Base-by-base conservation (phyloP, 1,284 basidiomycete species). In the Ceratobasidium sp. region DNA sequence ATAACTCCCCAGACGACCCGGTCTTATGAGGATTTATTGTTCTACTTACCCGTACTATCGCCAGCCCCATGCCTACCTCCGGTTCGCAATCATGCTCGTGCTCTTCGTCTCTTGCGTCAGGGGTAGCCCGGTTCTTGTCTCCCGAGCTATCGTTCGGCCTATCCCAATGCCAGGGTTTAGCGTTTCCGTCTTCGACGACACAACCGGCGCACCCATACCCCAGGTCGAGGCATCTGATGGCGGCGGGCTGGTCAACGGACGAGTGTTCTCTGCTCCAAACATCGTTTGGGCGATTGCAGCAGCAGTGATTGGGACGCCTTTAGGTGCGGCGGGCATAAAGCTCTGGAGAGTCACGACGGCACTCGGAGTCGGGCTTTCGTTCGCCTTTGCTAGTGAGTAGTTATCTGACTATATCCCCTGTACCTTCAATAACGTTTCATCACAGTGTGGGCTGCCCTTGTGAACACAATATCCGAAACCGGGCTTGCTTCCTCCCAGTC, bases 311-410 rank as follows among this genome's bases (percentile, higher is more conserved):
- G 71, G 71, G 40, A 22, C 54, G 9, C 71, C 71, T n/a, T 37
- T 74, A 25, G 49, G 71, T 25, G 49, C 43, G 29, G 59, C 71
- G 11, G 71, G 71, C 19, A 61, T 65, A n/a, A 74, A 32, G 37
- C 59, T 74, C 11, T 65, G 71, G 59, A 74, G 71, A 25, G n/a
- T 74, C 22, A 74, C 71, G 19, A 74, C 59, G 13, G 59, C 71
- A 37, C 61, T 74, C 22, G 71, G 71, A 43, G 43, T 29, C 1
- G 71, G 71, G 2, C 59, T 74, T n/a, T 51, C 52, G n/a, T 40
- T 74, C 19, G 71, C 71, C 6, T 74, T 74, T 65, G 71, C 71
- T 22, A 74, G 71, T 74, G 51, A 40, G 71, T 74, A 59, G 11
- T 51, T 15, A n/a, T 17, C 7, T 25, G 25, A 22, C 29, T 22